These are phyloP conservation scores for Yarrowia phangngaensis DNA, from an alignment of 805 yeast genomes.

Conservation along the genomic window DNA sequence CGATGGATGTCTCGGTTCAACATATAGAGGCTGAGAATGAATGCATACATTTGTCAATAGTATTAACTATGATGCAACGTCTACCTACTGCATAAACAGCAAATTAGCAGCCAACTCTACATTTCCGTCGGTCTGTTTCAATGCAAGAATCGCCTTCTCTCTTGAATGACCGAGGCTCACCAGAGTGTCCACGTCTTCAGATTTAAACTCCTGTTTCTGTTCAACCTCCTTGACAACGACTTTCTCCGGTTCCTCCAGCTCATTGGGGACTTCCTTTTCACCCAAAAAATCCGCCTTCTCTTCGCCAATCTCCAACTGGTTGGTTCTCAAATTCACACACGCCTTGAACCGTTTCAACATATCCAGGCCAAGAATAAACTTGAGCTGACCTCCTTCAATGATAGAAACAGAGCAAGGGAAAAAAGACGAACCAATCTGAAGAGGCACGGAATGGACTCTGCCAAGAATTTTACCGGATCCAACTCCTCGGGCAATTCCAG, in stretches of 20 bases:
- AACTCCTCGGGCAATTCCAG: slow-evolving; percentile 85
- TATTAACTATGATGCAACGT: too few species aligned
- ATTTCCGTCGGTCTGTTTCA: slow-evolving; percentile 66
- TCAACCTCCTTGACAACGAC: slow-evolving; percentile 3
- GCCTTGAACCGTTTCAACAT: slow-evolving; percentile 87
- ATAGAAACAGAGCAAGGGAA: slow-evolving; percentile 69
- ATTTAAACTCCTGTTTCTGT: slow-evolving; percentile 34
- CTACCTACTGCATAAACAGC: slow-evolving; percentile 49
- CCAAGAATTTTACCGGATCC: slow-evolving; percentile 79
- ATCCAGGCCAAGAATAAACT: slow-evolving; percentile 81
- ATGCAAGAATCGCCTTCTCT: slow-evolving; percentile 59
- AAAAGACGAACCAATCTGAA: slow-evolving; percentile 63
- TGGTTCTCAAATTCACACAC: slow-evolving; percentile 63
- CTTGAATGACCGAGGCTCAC: slow-evolving; percentile 68
- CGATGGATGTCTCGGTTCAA: too few species aligned
- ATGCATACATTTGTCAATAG: too few species aligned
- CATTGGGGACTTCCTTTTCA: slow-evolving; percentile 64
- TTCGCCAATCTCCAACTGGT: slow-evolving; percentile 66
- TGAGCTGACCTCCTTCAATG: slow-evolving; percentile 53
- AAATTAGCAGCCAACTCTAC: slow-evolving; percentile 82
- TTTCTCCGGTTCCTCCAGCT: slow-evolving; percentile 30
- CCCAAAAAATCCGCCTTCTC: slow-evolving; percentile 67
- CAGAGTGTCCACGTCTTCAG: slow-evolving; percentile 46
- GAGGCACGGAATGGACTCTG: slow-evolving; percentile 81
- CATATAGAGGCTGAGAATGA: too few species aligned